Base-by-base conservation (phyloP, 2,329 filamentous ascomycete species). In the Cadophora gregata region DNA sequence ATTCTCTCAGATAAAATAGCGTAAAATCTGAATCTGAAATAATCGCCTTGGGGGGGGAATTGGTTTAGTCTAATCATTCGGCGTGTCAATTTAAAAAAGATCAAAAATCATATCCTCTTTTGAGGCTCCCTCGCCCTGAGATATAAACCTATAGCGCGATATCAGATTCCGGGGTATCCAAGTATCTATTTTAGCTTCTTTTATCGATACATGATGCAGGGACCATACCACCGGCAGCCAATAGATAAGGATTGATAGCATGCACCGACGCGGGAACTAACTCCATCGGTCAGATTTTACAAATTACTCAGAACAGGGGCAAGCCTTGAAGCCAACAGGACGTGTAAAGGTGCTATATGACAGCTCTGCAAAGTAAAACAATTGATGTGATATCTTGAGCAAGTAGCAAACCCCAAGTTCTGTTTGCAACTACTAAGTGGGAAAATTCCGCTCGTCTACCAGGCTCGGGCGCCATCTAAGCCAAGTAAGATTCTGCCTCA, bases 231-330 rank as follows among this genome's bases (percentile, higher is more conserved):
- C 27, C 53, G 29, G 38, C n/a, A 56, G 53, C 53, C 53, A 56
- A 56, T 56, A 33, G 53, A 56, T 56, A 56, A 56, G 31, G 7
- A 19, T 14, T 33, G 53, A 36, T 56, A 14, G 4, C 29, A 56
- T 56, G 53, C 53, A n/a, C 53, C 53, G 31, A 38, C 53, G 53
- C 53, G 53, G 53, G 29, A 56, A 19, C 53, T 33, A 56, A 56
- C 29, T 36, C 27, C 29, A 36, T 56, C 21, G n/a, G 9, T 56
- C 9, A 53, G 21, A 24, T 36, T 56, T 56, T 36, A 56, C 53
- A 36, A 9, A 24, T 16, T 29, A 21, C n/a, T 56, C 53, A 12
- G 31, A 36, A 14, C 53, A 56, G 25, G 29, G 53, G 53, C 29
- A 31, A 7, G 27, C 31, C 8, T 5, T n/a, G 12, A 56, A 36